phyloP scores from a whole-genome alignment of 495 filamentous ascomycete genomes.

The Neurospora sp. region DNA sequence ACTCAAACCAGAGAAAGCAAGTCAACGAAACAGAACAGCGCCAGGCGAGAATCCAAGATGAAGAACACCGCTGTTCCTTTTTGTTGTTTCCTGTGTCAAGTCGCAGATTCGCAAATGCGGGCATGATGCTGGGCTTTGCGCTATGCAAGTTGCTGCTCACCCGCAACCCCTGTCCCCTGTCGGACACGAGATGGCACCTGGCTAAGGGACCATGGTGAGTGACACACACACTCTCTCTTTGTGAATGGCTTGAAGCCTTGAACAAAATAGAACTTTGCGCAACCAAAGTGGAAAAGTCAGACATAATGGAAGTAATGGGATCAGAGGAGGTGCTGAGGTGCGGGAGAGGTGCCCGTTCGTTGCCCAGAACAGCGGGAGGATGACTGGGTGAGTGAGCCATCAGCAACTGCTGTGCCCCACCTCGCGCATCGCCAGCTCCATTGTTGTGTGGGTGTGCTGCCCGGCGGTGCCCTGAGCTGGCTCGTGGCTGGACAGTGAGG shows the following conservation, averaged over 20 bases:
- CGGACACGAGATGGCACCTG: slow-evolving; percentile 15
- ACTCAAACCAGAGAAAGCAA: neutral
- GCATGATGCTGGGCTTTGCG: neutral
- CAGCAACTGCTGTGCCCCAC: neutral
- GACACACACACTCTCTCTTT: slow-evolving; percentile 3
- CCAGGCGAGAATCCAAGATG: neutral
- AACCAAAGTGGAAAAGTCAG: neutral
- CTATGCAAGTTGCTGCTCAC: slow-evolving; percentile 26
- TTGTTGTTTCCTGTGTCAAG: neutral
- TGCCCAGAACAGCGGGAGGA: neutral
- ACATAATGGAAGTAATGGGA: neutral
- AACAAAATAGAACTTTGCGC: neutral
- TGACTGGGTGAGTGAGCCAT: neutral
- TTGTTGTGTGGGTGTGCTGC: neutral
- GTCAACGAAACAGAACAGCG: neutral
- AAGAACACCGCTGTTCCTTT: neutral
- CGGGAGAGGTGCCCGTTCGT: neutral
- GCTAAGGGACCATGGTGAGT: slow-evolving; percentile 5
- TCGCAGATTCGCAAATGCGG: neutral
- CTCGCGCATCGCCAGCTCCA: neutral
- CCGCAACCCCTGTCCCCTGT: slow-evolving; percentile 34
- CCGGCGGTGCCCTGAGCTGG: neutral
- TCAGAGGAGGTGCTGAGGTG: neutral
- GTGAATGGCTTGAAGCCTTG: slow-evolving; percentile 6
- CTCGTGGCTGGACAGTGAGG: neutral